Evolutionary conservation across 306 rosid species (phyloP).

Genomic region (Corylus avellana): DNA sequence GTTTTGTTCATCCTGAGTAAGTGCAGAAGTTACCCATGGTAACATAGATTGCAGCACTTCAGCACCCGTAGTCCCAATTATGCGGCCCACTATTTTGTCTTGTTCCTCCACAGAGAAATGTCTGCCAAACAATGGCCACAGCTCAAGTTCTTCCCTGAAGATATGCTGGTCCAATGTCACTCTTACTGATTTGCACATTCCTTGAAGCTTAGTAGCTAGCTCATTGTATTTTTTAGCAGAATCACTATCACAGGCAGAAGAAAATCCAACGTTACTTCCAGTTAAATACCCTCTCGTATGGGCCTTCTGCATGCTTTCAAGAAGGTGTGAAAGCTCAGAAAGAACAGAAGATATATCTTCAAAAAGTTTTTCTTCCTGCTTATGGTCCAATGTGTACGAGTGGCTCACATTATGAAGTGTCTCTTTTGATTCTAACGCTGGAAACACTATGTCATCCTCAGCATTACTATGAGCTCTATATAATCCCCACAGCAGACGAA

Average conservation of each 20-base stretch:
- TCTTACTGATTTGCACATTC: conserved; percentile 95
- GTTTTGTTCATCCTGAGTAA: conserved; percentile 96
- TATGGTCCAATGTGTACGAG: conserved; percentile 93
- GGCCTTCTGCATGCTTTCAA: conserved; percentile 55
- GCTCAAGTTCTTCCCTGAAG: conserved; percentile 94
- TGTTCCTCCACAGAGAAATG: conserved; percentile 98
- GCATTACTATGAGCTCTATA: conserved; percentile 99
- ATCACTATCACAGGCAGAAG: conserved; percentile 41
- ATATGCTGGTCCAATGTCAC: conserved; percentile 96
- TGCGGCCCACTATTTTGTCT: conserved; percentile 92
- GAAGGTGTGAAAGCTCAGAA: conserved; percentile 82
- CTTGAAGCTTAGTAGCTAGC: conserved; percentile 97
- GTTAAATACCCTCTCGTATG: conserved; percentile 41
- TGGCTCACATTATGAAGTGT: conserved; percentile 96
- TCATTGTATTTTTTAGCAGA: conserved; percentile 67
- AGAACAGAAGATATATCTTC: conserved; percentile 85
- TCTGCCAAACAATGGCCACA: conserved; percentile 94
- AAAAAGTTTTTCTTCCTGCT: conserved; percentile 90
- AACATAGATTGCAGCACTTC: conserved; percentile 99
- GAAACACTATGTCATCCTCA: conserved; percentile 97
- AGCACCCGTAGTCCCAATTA: conserved; percentile 99
- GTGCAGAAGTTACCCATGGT: conserved; percentile 99
- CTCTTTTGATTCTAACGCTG: conserved; percentile 98
- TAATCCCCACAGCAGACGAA: conserved; percentile 96
- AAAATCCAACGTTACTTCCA: conserved; percentile 38